phyloP scores from a whole-genome alignment of 2,329 filamentous ascomycete species.

The Beauveria rudraprayagi region DNA sequence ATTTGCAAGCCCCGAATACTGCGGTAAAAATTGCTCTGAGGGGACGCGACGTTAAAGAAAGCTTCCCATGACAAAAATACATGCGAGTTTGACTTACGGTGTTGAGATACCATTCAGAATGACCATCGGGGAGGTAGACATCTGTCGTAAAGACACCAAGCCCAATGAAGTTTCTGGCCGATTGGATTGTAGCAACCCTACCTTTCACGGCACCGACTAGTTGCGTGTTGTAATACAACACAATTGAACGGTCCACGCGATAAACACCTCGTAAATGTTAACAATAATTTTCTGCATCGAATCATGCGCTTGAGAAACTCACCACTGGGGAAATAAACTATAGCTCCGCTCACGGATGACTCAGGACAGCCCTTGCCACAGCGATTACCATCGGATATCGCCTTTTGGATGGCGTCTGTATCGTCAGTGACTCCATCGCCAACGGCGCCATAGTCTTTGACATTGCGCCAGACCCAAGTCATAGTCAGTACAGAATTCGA shows the following conservation, averaged over 20 bases:
- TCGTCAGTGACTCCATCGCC: slow-evolving; percentile 52
- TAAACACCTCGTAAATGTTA: slow-evolving; percentile 11
- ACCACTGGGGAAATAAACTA: slow-evolving; percentile 16
- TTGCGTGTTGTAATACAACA: slow-evolving; percentile 14
- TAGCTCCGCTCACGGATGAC: slow-evolving; percentile 1
- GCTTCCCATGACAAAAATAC: neutral
- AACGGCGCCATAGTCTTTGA: slow-evolving; percentile 65
- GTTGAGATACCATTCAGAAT: slow-evolving; percentile 1
- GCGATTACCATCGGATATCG: slow-evolving; percentile 31
- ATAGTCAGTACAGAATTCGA: neutral
- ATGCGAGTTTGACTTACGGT: neutral
- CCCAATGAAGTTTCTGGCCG: neutral
- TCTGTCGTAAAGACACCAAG: neutral
- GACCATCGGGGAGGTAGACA: neutral
- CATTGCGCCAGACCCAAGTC: slow-evolving; percentile 61
- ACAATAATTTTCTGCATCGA: neutral
- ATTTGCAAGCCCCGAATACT: slow-evolving; percentile 7
- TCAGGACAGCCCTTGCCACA: slow-evolving; percentile 22
- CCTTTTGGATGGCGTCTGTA: slow-evolving; percentile 44
- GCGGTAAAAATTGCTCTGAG: slow-evolving; percentile 3
- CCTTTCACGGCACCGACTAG: slow-evolving; percentile 28
- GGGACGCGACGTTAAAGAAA: neutral
- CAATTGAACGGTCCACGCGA: slow-evolving; percentile 13
- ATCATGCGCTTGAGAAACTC: too few relatives aligned
- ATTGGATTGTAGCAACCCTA: neutral